Evolutionary conservation across 305 asterid genomes (phyloP).

Genomic region (Rubia tinctorum): DNA sequence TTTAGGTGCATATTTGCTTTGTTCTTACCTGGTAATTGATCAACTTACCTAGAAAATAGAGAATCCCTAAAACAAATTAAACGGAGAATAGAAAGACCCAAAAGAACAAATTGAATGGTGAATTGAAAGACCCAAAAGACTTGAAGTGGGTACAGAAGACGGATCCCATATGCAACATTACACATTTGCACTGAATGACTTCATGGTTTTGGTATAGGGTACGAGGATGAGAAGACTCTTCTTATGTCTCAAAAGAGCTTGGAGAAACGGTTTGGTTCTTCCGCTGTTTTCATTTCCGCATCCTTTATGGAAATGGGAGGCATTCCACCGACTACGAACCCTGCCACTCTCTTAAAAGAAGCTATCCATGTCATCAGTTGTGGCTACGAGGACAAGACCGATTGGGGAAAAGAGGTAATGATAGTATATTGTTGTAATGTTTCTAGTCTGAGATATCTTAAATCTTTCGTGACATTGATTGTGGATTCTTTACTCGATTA

Average conservation of each 20-base stretch:
- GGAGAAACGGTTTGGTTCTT: conserved; percentile 81
- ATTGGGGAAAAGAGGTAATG: conserved; percentile 84
- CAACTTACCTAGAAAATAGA: background rate
- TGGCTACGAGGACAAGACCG: conserved; percentile 81
- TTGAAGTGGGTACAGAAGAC: too few species aligned
- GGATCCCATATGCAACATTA: too few species aligned
- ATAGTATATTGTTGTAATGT: background rate
- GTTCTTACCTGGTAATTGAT: background rate
- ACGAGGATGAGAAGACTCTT: conserved; percentile 67
- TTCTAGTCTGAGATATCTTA: background rate
- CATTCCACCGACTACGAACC: conserved; percentile 65
- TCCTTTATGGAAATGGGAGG: conserved; percentile 79
- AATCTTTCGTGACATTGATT: conserved; percentile 13
- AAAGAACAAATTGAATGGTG: background rate
- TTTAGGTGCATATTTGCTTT: background rate
- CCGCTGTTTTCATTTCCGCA: conserved; percentile 80
- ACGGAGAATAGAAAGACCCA: background rate
- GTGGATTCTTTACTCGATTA: conserved; percentile 14
- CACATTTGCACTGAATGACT: background rate
- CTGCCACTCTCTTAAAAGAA: conserved; percentile 70
- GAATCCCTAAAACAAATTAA: background rate
- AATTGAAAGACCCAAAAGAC: background rate
- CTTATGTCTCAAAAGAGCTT: conserved; percentile 73
- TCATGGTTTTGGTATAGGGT: conserved; percentile 41
- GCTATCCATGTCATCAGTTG: conserved; percentile 88